Evolutionary conservation across 805 yeast species (phyloP).

Genomic region (Nakazawaea ambrosiae): DNA sequence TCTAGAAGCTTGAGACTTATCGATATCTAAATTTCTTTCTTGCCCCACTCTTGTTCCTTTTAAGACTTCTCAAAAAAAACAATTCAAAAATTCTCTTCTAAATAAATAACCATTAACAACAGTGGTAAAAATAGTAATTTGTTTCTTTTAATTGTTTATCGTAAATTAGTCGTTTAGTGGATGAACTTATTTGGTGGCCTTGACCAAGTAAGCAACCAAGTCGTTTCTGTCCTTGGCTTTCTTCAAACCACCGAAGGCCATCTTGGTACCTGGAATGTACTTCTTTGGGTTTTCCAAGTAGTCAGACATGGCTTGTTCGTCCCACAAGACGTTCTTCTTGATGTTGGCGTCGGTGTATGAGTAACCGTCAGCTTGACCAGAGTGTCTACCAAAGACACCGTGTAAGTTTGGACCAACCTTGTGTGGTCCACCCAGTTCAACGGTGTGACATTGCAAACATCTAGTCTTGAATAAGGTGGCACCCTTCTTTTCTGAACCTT

Average conservation of each 20-base stretch:
- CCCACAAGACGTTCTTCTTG: constrained; percentile 89
- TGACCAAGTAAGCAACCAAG: constrained; percentile 75
- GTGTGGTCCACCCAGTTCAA: constrained; percentile 92
- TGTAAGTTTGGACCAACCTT: constrained; percentile 98
- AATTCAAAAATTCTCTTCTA: no score
- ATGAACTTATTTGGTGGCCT: constrained; percentile 38
- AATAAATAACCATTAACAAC: no score
- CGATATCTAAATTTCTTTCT: no score
- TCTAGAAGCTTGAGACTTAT: no score
- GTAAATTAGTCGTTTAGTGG: no score
- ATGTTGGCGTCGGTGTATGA: constrained; percentile 98
- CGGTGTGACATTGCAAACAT: constrained; percentile 98
- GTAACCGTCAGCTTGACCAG: constrained; percentile 90
- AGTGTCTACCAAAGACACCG: constrained; percentile 87
- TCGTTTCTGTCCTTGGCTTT: constrained; percentile 99
- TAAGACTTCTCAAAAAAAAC: no score
- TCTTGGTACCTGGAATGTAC: constrained; percentile 99
- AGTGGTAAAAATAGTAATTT: no score
- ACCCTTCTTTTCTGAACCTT: constrained; percentile 83
- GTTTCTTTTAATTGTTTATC: no score
- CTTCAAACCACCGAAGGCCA: constrained; percentile 99
- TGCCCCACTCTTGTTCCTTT: no score
- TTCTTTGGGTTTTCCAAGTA: constrained; percentile 99
- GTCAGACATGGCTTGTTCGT: constrained; percentile 81
- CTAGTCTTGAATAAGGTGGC: constrained; percentile 98